These are phyloP conservation scores for Gentiana dahurica DNA, from an alignment of 257 asterid genomes.

Conservation along the genomic window DNA sequence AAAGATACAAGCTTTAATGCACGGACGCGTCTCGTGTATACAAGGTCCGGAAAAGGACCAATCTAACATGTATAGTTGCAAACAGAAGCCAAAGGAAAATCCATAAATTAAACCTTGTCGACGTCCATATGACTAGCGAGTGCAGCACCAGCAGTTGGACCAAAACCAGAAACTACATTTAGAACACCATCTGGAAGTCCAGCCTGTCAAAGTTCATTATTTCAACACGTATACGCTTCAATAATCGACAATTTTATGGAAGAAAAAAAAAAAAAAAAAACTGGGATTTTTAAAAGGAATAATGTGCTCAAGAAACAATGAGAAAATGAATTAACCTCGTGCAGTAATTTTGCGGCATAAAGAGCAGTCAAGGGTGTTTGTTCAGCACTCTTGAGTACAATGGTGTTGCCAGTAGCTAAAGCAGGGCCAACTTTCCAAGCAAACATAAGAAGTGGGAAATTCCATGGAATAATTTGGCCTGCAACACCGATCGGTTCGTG, in stretches of 20 bases:
- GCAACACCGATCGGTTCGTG: slow-evolving; percentile 90
- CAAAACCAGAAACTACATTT: slow-evolving; percentile 56
- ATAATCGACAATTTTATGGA: no score
- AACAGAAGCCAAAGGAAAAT: no score
- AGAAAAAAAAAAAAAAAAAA: neutral
- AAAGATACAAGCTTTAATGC: no score
- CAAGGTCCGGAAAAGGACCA: no score
- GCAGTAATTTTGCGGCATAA: slow-evolving; percentile 54
- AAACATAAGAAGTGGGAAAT: slow-evolving; percentile 71
- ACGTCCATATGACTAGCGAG: slow-evolving; percentile 87
- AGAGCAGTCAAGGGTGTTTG: slow-evolving; percentile 80
- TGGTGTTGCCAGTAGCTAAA: slow-evolving; percentile 59
- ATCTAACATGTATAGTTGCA: no score
- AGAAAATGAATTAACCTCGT: slow-evolving; percentile 30
- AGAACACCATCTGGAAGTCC: slow-evolving; percentile 86
- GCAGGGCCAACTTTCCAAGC: slow-evolving; percentile 88
- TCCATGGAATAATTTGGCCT: slow-evolving; percentile 85
- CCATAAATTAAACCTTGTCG: slow-evolving; percentile 35
- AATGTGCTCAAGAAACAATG: no score
- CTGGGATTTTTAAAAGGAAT: neutral
- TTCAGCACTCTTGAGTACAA: slow-evolving; percentile 78
- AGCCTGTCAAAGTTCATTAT: slow-evolving; percentile 29
- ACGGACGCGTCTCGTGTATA: no score
- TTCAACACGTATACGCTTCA: no score
- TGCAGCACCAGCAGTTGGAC: slow-evolving; percentile 86